Evolutionary conservation across 2,329 filamentous ascomycete genomes (phyloP), one percentile per base, ranked within the genome.

Genomic region (Cercospora beticola): DNA sequence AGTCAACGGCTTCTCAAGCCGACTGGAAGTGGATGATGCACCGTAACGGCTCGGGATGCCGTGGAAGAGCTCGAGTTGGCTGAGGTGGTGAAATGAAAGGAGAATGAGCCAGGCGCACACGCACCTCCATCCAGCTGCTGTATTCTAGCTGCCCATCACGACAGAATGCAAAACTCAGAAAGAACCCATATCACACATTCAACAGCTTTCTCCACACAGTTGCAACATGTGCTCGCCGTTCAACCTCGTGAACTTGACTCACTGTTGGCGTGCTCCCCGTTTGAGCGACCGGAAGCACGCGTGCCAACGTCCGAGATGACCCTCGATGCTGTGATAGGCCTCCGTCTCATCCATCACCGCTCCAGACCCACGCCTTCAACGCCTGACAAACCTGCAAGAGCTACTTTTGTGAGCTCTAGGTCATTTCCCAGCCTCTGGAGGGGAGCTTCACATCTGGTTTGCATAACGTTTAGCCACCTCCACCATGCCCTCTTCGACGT

Each of bases 401-500:
- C 56, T 59, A n/a, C 18, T 36, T 36, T 59, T 9, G 28, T 59
- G 16, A 31, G 56, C 30, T 58, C 56, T 30, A 10, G 26, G 31
- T 28, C 54, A 57, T 33, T 59, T 33, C 56, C 26, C 26, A 31
- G 56, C 26, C 18, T 54, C 18, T 54, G 14, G 21, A 28, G 12
- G 49, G 30, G 49, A 16, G 56, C 56, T 59, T 18, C 16, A n/a
- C 5, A 1, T 33, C 56, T 59, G 56, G 56, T 10, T 30, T 33
- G 28, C 56, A 31, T 36, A 57, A 31, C 23, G 54, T 8, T n/a
- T 57, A 57, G 54, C 18, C 54, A 31, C 54, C 26, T 31, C 12
- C 54, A 57, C 54, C 54, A 57, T 57, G 54, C 56, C 56, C 26
- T 33, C 26, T 59, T 59, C 56, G 56, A 59, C 56, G 56, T 59